Base-by-base conservation (phyloP, 208 protist genomes). In the Acanthamoeba triangularis region DNA sequence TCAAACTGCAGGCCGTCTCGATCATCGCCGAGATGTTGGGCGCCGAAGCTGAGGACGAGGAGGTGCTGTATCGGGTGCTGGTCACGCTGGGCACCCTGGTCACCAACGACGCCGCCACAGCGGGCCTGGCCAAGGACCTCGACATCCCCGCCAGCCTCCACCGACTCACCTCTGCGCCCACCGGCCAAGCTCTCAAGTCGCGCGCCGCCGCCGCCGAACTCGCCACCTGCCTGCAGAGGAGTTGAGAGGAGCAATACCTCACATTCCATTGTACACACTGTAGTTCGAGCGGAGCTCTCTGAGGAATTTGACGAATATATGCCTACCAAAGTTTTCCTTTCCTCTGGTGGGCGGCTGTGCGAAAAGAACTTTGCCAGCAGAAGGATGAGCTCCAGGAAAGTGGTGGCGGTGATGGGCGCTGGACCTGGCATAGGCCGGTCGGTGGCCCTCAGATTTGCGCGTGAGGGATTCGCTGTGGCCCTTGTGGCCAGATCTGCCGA, bases 351-450 rank as follows among this genome's bases (percentile, higher is more conserved):
- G n/a, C n/a, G n/a, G n/a, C n/a, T n/a, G n/a, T n/a, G n/a, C n/a
- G n/a, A n/a, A n/a, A n/a, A n/a, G n/a, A n/a, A n/a, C n/a, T n/a
- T n/a, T n/a, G n/a, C n/a, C n/a, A n/a, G n/a, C n/a, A n/a, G n/a
- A n/a, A n/a, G n/a, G n/a, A n/a, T n/a, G n/a, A n/a, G n/a, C n/a
- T n/a, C n/a, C n/a, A 49, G 41, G 44, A 96, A 93, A 25, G 65
- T 96, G 74, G 67, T 91, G 13, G 69, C n/a, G 28, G 56, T 96
- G 18, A 69, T 96, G 63, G 96, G 96, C 23, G 96, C 93, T 59
- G 96, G 96, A 41, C 56, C 47, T 84, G 96, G 96, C 52, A 95
- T 94, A 61, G 93, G 96, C 18, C 63, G 84, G 3, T 20, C 84
- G 3, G 84, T 69, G 33, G 84, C 84, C 30, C 11, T 72, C 33